Evolutionary conservation across 768 basidiomycete species (phyloP), one percentile per base, ranked within the genome.

Genomic region (Rossbeevera mucosa): DNA sequence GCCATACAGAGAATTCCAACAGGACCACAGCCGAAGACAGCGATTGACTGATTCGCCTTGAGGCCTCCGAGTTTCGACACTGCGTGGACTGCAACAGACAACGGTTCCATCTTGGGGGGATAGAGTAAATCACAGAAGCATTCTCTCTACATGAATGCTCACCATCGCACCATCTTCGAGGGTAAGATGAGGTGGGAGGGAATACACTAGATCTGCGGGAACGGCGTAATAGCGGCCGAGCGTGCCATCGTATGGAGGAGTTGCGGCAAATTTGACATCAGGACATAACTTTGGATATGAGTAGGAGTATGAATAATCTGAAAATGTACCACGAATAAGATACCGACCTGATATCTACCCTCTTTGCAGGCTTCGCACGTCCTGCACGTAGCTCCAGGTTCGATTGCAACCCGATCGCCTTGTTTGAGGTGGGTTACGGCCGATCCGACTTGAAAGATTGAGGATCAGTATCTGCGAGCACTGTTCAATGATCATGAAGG

Each of bases 151-250:
- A 33, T 6, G 16, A 6, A 30, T n/a, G 53, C 74, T 46, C 51
- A 89, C 89, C 90, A 97, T 88, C 6, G 95, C 94, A 28, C 94
- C 95, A 65, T 98, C 94, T 69, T 95, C 94, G 13, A 95, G 80
- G 18, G 86, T 81, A 44, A 97, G 81, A 63, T 82, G 76, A n/a
- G 86, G 80, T 2, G 93, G 93, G 12, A 98, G 81, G 33, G 74
- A 77, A 69, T 91, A 93, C 48, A 85, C 86, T 21, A 96, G 78
- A 68, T 96, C 90, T 22, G 83, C 83, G 14, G 94, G 91, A 51
- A 95, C 76, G 48, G 79, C 81, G 71, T 95, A 98, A 75, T 87
- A 95, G 42, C 91, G 80, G 44, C 78, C 78, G 20, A 96, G 81
- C 13, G 94, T 97, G 49, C 94, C 94, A 62, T 95, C 88, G 63